Evolutionary conservation across 139 green algal species (phyloP), one percentile per base, ranked within the genome.

Genomic region (Chlorella sp.): DNA sequence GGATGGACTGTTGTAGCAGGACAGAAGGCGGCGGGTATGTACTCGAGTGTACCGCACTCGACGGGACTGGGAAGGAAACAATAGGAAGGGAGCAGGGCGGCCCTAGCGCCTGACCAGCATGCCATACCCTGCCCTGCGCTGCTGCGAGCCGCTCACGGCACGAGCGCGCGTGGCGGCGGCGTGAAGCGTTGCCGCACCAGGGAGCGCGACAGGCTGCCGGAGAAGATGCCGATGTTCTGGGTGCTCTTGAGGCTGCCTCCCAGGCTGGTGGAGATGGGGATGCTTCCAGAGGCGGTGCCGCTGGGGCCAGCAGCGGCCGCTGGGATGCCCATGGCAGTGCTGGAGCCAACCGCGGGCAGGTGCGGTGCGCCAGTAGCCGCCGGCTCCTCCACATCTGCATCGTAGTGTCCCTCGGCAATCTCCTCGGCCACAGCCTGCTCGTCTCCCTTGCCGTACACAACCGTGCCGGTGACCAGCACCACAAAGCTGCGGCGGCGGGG

Each of bases 401-500:
- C n/a, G 36, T 78, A 48, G n/a, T 68, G 32, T 2, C 48, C 82
- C 65, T 69, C 67, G 3, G 60, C 82, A 43, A 85, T 79, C 82
- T 89, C 73, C 67, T 76, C 67, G 3, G 80, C 81, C 62, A 86
- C 20, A 38, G 80, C 80, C 65, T 46, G 34, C 38, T 90, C 91
- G 78, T 94, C 88, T 34, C 93, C 93, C 67, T 85, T 89, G 56
- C 91, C 85, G 56, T 96, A 96, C 5, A 94, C 44, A 11, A 95
- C 51, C 0, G 92, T 95, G n/a, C 93, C 93, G 34, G 65, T n/a
- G 40, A 94, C 93, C 79, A 96, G 89, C 60, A 96, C 85, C 17
- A 77, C 80, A 88, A 95, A 95, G 6, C 82, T 85, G 81, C 48
- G 64, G 28, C 28, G 16, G 34, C 13, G 6, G 5, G 36, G 41